Percentiles rank a stretch among this genome's conserved stretches.
Evolutionary conservation across 371 early-diverging fungal species (phyloP).

Genomic region (Mortierella polycephala): DNA sequence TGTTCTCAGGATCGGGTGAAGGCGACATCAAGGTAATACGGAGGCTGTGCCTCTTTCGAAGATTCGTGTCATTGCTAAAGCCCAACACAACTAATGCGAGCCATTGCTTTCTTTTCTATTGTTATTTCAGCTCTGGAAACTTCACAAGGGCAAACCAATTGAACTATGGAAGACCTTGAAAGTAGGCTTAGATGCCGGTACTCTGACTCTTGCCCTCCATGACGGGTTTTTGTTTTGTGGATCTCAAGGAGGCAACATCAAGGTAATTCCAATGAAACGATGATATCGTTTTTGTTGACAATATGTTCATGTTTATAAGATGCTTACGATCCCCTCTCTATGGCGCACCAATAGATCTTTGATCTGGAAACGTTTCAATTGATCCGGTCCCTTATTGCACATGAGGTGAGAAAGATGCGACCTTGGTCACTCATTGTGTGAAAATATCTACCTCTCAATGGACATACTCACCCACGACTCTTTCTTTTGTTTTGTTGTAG

Average conservation of each 20-base stretch:
- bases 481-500: conserved; percentile 20
- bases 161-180: conserved; percentile 57
- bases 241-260: conserved; percentile 82
- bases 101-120: neutral
- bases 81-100: no score
- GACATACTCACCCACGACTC: neutral
- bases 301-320: neutral
- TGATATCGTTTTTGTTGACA: neutral
- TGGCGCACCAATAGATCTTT: conserved; percentile 64
- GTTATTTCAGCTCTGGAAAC: conserved; percentile 64
- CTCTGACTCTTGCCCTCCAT: conserved; percentile 71
- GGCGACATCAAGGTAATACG: conserved; percentile 70
- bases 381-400: conserved; percentile 74
- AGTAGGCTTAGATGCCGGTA: conserved; percentile 69
- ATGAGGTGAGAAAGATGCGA: conserved; percentile 58
- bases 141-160: conserved; percentile 56
- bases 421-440: neutral
- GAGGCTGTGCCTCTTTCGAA: no score
- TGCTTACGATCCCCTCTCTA: neutral
- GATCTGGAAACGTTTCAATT: conserved; percentile 84
- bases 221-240: conserved; percentile 83
- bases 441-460: no score
- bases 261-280: conserved; percentile 31
- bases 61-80: no score
- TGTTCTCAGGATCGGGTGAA: conserved; percentile 81